A percentile compares a stretch with the other conserved stretches of the same genome.
phyloP scores from a whole-genome alignment of 768 basidiomycete genomes.

The Polyporus arcularius region DNA sequence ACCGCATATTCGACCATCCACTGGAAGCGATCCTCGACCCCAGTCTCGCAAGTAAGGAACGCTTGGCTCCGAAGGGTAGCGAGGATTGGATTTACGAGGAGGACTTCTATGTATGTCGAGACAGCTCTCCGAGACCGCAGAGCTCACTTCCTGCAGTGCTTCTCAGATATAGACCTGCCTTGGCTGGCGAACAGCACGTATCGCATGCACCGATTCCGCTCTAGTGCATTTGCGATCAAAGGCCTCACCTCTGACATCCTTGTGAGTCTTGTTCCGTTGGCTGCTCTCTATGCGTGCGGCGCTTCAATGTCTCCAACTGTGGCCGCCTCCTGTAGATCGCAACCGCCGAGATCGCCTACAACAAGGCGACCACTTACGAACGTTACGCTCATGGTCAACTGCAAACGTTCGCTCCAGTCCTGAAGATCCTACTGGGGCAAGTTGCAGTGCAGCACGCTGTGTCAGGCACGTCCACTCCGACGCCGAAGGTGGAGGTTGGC shows the following conservation, averaged over 20 bases:
- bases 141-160: conserved; percentile 42
- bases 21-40: conserved; percentile 74
- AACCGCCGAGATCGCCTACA: conserved; percentile 69
- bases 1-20: conserved; percentile 78
- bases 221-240: conserved; percentile 77
- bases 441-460: background rate
- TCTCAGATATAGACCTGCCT: conserved; percentile 49
- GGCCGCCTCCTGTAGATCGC: conserved; percentile 47
- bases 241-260: conserved; percentile 84
- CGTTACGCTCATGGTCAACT: conserved; percentile 59
- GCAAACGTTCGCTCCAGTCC: conserved; percentile 24
- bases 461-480: conserved; percentile 20
- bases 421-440: conserved; percentile 19
- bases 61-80: conserved; percentile 56
- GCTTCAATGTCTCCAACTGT: background rate
- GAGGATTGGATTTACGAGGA: conserved; percentile 82
- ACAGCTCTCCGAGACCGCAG: background rate
- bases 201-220: conserved; percentile 84
- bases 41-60: conserved; percentile 42
- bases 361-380: conserved; percentile 48
- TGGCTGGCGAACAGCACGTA: conserved; percentile 57
- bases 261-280: conserved; percentile 41
- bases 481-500: conserved; percentile 13
- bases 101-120: conserved; percentile 63
- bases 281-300: background rate